Evolutionary conservation across 2,329 filamentous ascomycete genomes (phyloP), one percentile per base, ranked within the genome.

Genomic region (Elsinoe fawcettii): DNA sequence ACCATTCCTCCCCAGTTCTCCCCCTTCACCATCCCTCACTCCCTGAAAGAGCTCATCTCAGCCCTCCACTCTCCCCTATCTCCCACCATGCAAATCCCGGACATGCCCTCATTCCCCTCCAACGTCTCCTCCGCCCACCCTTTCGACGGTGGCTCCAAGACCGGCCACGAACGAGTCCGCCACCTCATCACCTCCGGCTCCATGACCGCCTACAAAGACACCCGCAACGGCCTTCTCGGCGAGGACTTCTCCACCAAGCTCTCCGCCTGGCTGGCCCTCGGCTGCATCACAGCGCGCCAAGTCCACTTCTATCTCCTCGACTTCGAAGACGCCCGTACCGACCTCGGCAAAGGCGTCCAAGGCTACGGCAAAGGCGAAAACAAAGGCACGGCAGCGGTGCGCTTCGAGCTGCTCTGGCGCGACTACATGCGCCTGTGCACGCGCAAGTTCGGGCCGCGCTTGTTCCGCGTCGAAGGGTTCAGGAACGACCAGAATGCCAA

Each of bases 371-470:
- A 83, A 51, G 87, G 87, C 0, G 85, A 90, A 67, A 90, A 86
- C 54, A 80, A 82, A 27, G 87, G 88, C 0, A 90, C 86, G 0
- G 79, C 79, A 32, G 80, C 77, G 0, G 78, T 92, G 1, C 80
- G 88, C 0, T 85, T 88, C 57, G 87, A 92, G 65, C 74, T 93
- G 0, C 70, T 92, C 0, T 90, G 86, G 87, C 75, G 88, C 39
- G 88, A 92, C 65, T 92, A 91, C 65, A 90, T 92, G 84, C 78
- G 86, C 1, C 77, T 92, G 0, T 89, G 85, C 66, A 84, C 82
- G 5, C 77, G 79, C 30, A 91, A 91, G 64, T 90, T 87, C 60
- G 80, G 81, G 0, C 66, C 70, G 14, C 80, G 79, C 20, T 77
- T 92, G 3, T 92, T 89, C 67, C 72, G 74, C 11, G 70, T 85